Base-by-base conservation (phyloP, 225 moss, liverwort and hornwort species). In the Sphagnum tenellum region DNA sequence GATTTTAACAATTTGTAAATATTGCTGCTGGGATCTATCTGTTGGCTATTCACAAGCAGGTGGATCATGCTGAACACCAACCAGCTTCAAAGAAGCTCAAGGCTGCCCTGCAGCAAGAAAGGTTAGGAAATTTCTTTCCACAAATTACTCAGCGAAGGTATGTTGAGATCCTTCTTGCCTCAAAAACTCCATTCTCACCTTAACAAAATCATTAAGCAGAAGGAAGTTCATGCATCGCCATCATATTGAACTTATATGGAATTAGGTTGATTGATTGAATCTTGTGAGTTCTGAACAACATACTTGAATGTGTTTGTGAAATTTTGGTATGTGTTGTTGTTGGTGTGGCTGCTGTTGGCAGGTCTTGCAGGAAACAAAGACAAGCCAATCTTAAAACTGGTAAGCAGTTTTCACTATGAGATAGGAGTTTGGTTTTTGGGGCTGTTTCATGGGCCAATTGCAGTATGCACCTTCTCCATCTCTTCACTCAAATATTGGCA, bases 291-390 rank as follows among this genome's bases (percentile, higher is more conserved):
- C 11, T 45, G 8, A 3, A 7, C 44, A 3, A 10, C 10, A 44
- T 45, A 7, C 46, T 7, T 3, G 46, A 46, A 45, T 5, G 5
- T 47, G 10, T 45, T 47, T 61, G 8, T 47, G 61, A 44, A 45
- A 48, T 29, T 29, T 29, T 29, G 29, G 0, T 45, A 10, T 44
- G 46, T 61, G 45, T 69, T 44, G 8, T 61, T 46, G 7, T 66
- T 73, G 60, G 75, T 82, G 73, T 65, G 65, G 74, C 66, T 72
- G 59, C 47, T 72, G 72, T 56, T 72, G 79, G 77, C 73, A 80
- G 77, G 66, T 84, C 83, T 71, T 68, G 67, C 76, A 77, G 74
- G 72, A 76, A 67, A 54, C 71, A 76, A 70, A 74, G 72, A 29
- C 29, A 29, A 76, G 57, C 62, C 67, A 61, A 67, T 48, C 69